Conservation (phyloP, 139 green algal species). For the Closterium sp. region DNA sequence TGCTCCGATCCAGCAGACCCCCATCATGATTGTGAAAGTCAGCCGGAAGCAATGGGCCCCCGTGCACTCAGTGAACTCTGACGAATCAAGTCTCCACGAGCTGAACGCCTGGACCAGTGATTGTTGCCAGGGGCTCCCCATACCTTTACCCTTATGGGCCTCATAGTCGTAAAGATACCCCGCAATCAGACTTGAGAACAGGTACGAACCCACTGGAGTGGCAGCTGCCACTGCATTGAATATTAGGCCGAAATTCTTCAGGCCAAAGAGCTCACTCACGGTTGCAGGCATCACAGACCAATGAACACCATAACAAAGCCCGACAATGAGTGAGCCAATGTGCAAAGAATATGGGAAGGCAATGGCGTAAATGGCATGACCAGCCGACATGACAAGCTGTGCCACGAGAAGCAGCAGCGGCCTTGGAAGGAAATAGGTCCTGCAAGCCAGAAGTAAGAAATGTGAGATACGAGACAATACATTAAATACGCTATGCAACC, state of each 20-base stretch:
- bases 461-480: too few species aligned
- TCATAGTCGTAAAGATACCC: conserved; percentile 10
- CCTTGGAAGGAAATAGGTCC: background rate
- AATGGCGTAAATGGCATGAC: background rate
- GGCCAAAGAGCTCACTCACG: conserved; percentile 64
- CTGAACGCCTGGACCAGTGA: background rate
- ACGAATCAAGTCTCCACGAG: background rate
- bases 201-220: background rate
- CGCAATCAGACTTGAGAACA: conserved; percentile 2
- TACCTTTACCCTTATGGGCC: background rate
- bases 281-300: conserved; percentile 75
- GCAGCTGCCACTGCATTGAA: conserved; percentile 5
- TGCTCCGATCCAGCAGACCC: background rate
- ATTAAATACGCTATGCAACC: too few species aligned
- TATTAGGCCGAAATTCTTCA: conserved; percentile 58
- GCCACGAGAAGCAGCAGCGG: background rate
- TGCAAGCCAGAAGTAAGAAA: background rate
- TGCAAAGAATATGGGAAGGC: background rate
- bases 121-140: background rate
- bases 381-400: conserved; percentile 1
- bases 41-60: conserved; percentile 11
- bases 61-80: background rate
- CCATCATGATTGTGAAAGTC: conserved; percentile 3
- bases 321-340: conserved; percentile 4
- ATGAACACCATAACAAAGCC: conserved; percentile 70